A percentile compares a stretch with the other conserved stretches of the same genome.
These are phyloP conservation scores for Globisporangium emineosum DNA, from an alignment of 352 stramenopile genomes.

Conservation along the genomic window DNA sequence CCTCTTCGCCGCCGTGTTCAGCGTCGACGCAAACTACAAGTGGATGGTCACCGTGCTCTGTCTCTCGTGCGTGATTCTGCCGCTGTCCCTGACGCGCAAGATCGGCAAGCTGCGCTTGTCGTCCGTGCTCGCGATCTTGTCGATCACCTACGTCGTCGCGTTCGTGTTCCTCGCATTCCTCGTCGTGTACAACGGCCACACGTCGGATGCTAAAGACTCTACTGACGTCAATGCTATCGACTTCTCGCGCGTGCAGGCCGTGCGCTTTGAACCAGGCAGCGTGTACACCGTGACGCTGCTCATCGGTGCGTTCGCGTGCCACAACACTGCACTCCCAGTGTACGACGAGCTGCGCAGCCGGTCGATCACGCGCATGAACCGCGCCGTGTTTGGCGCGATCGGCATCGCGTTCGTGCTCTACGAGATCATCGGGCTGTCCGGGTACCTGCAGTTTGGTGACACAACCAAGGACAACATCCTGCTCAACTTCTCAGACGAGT, in stretches of 20 bases:
- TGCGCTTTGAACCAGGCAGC: constrained; percentile 53
- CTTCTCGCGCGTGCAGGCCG: constrained; percentile 33
- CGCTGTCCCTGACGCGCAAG: constrained; percentile 52
- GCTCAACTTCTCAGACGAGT: constrained; percentile 73
- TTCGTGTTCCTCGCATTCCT: constrained; percentile 58
- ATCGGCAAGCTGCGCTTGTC: constrained; percentile 62
- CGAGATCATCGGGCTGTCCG: constrained; percentile 59
- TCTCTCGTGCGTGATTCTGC: constrained; percentile 41
- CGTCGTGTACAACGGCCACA: constrained; percentile 22
- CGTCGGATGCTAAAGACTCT: too few relatives aligned
- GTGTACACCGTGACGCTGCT: constrained; percentile 76
- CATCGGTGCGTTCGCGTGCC: constrained; percentile 71
- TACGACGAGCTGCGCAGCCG: constrained; percentile 70
- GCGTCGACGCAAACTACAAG: constrained; percentile 35
- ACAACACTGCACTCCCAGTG: constrained; percentile 75
- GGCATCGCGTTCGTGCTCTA: constrained; percentile 66
- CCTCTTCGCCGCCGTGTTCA: constrained; percentile 47
- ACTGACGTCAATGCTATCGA: constrained; percentile 15
- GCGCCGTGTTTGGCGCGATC: constrained; percentile 58
- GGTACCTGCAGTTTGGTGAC: constrained; percentile 69
- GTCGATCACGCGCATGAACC: constrained; percentile 58
- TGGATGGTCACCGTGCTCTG: constrained; percentile 54
- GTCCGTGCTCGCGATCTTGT: constrained; percentile 60
- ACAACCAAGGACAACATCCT: constrained; percentile 71
- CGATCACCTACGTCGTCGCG: constrained; percentile 63